These are phyloP conservation scores for Hypoxylon cercidicola DNA, from an alignment of 495 filamentous ascomycete species.

Conservation along the genomic window DNA sequence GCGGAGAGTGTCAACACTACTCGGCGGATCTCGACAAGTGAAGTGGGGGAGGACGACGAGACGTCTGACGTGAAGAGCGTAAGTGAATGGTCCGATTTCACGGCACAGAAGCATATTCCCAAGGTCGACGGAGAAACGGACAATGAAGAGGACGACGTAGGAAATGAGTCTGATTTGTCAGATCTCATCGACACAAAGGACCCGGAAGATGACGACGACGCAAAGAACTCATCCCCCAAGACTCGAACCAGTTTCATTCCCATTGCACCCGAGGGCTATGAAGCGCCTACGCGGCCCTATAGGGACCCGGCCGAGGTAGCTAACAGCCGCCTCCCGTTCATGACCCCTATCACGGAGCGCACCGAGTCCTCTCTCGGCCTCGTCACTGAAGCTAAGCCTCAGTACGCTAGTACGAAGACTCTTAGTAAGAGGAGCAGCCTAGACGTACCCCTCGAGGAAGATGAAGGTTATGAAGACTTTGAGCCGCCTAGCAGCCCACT, in stretches of 20 bases:
- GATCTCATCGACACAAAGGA: conserved; percentile 31
- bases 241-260: conserved; percentile 65
- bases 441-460: conserved; percentile 44
- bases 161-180: too few relatives aligned
- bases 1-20: conserved; percentile 82
- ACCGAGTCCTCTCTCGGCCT: conserved; percentile 86
- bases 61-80: conserved; percentile 70
- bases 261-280: conserved; percentile 86
- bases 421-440: conserved; percentile 65
- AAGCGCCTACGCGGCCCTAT: conserved; percentile 76
- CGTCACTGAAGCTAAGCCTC: conserved; percentile 64
- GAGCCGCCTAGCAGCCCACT: conserved; percentile 76
- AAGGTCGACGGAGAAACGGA: conserved; percentile 50
- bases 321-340: conserved; percentile 92
- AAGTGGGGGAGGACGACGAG: conserved; percentile 58
- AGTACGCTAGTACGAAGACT: conserved; percentile 70
- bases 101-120: conserved; percentile 75
- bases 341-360: conserved; percentile 97
- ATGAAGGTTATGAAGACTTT: conserved; percentile 57
- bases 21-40: conserved; percentile 66
- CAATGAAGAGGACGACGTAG: conserved; percentile 40
- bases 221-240: conserved; percentile 48
- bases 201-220: conserved; percentile 46
- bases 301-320: conserved; percentile 78
- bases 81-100: conserved; percentile 89